Conservation (phyloP, 2,329 filamentous ascomycete genomes). For the Epichloe sibirici region DNA sequence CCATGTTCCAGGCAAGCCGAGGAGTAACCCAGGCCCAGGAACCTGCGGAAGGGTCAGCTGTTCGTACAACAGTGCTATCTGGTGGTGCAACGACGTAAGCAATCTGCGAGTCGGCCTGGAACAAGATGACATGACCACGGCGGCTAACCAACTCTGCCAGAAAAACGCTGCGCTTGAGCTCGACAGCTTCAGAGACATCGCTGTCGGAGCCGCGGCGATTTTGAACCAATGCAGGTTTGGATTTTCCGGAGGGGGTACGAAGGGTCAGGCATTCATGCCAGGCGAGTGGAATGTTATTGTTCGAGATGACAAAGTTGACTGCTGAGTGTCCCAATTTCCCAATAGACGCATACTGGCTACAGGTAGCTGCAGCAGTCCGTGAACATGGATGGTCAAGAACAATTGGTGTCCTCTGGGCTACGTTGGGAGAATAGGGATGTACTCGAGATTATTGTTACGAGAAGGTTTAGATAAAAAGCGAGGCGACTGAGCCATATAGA, state of each 20-base stretch:
- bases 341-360: no score
- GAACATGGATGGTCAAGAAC: no score
- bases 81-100: conserved; percentile 5
- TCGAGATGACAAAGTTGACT: not conserved
- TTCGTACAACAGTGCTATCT: not conserved
- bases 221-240: not conserved
- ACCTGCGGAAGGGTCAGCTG: conserved; percentile 1
- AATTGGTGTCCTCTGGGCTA: no score
- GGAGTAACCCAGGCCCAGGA: not conserved
- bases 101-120: not conserved
- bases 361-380: no score
- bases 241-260: not conserved
- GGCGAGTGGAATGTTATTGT: conserved; percentile 2
- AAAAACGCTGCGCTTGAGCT: not conserved
- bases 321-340: no score
- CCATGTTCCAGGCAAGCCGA: not conserved
- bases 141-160: not conserved
- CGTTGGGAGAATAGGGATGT: no score
- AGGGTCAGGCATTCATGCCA: not conserved
- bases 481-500: no score
- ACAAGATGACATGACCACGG: not conserved
- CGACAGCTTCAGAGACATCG: not conserved
- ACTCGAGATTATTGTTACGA: no score
- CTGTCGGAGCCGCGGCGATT: not conserved
- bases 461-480: no score